A percentile compares a stretch with the other conserved stretches of the same genome.
phyloP scores from a whole-genome alignment of 129 eudicot species.

The Chrysanthemum makinoi region DNA sequence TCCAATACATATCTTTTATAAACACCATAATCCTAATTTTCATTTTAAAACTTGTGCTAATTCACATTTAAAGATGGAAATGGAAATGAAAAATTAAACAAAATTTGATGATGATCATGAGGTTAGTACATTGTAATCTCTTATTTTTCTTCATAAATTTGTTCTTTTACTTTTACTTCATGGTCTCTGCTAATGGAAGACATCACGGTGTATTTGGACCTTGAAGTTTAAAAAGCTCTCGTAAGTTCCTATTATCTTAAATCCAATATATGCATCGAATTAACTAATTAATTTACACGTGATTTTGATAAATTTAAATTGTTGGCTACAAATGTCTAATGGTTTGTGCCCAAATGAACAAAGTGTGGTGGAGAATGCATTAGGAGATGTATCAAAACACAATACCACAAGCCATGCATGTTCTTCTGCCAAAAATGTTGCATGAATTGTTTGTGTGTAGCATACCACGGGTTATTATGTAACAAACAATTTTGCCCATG shows the following conservation, averaged over 20 bases:
- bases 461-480: constrained; percentile 77
- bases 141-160: too few relatives aligned
- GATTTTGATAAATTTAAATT: not conserved
- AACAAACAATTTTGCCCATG: constrained; percentile 82
- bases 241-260: constrained; percentile 41
- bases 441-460: constrained; percentile 70
- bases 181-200: constrained; percentile 27
- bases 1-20: too few relatives aligned
- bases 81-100: too few relatives aligned
- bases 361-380: constrained; percentile 69
- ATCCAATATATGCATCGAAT: not conserved
- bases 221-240: constrained; percentile 62
- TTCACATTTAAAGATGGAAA: too few relatives aligned
- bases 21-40: too few relatives aligned
- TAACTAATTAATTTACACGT: not conserved
- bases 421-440: constrained; percentile 86
- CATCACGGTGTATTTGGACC: constrained; percentile 51
- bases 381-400: constrained; percentile 73
- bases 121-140: too few relatives aligned
- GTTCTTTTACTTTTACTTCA: too few relatives aligned
- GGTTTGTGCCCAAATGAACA: constrained; percentile 31
- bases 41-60: too few relatives aligned
- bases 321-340: not conserved
- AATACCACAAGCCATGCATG: constrained; percentile 85
- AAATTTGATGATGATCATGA: too few relatives aligned